A percentile compares a stretch with the other conserved stretches of the same genome.
phyloP scores from a whole-genome alignment of 2,329 filamentous ascomycete species.

The Tolypocladium guangdongense region DNA sequence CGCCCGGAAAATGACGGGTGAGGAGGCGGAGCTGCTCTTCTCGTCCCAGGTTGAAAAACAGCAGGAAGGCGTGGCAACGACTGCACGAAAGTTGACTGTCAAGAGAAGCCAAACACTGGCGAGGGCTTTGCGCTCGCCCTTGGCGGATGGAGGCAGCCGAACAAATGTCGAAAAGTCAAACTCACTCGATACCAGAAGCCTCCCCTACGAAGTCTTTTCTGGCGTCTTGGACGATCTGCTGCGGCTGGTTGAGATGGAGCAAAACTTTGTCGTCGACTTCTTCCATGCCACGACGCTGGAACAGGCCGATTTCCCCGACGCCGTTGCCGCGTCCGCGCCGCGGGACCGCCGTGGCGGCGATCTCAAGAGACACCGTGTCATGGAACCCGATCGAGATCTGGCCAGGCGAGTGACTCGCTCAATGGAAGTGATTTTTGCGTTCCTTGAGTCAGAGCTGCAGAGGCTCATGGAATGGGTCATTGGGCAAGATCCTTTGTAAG shows the following conservation, averaged over 20 bases:
- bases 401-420: constrained; percentile 75
- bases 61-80: constrained; percentile 62
- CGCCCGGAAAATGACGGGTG: constrained; percentile 61
- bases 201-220: constrained; percentile 72
- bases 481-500: constrained; percentile 69
- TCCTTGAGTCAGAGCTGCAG: constrained; percentile 69
- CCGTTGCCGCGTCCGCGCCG: constrained; percentile 55
- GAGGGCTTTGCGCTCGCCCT: constrained; percentile 57
- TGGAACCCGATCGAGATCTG: constrained; percentile 80
- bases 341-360: constrained; percentile 61
- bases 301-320: constrained; percentile 72
- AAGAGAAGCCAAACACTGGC: constrained; percentile 86
- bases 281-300: constrained; percentile 88
- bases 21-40: constrained; percentile 80
- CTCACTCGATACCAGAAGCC: constrained; percentile 53
- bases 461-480: constrained; percentile 76
- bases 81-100: constrained; percentile 83
- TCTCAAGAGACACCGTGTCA: constrained; percentile 61
- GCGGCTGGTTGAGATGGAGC: constrained; percentile 79
- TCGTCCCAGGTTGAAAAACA: constrained; percentile 77
- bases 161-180: constrained; percentile 43
- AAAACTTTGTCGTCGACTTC: constrained; percentile 95
- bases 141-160: constrained; percentile 47
- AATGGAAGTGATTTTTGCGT: constrained; percentile 82
- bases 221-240: constrained; percentile 72